These are phyloP conservation scores for Hyaloscypha hepaticicola DNA, from an alignment of 495 filamentous ascomycete species.

Conservation along the genomic window DNA sequence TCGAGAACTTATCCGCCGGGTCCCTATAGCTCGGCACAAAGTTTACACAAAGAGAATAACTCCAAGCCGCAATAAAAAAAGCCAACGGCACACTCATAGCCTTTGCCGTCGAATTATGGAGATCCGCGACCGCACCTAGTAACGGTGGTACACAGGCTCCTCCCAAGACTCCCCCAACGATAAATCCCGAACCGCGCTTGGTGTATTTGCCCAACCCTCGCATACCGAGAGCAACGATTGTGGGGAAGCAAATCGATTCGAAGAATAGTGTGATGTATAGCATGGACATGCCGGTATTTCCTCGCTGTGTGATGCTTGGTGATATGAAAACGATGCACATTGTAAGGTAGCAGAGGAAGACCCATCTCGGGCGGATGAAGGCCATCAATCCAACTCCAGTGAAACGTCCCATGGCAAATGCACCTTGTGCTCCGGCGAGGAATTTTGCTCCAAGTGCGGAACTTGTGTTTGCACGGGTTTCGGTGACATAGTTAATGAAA, in stretches of 20 bases:
- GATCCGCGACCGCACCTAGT: slow-evolving; percentile 49
- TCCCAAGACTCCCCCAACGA: slow-evolving; percentile 57
- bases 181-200: slow-evolving; percentile 56
- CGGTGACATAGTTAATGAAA: slow-evolving; percentile 60
- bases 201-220: slow-evolving; percentile 59
- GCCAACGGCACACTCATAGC: slow-evolving; percentile 58
- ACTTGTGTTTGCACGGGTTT: slow-evolving; percentile 46
- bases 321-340: slow-evolving; percentile 56
- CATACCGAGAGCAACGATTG: slow-evolving; percentile 61
- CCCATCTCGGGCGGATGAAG: slow-evolving; percentile 48
- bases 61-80: slow-evolving; percentile 57
- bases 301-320: slow-evolving; percentile 33
- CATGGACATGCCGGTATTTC: slow-evolving; percentile 51
- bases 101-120: slow-evolving; percentile 45
- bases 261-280: slow-evolving; percentile 60
- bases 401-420: slow-evolving; percentile 68
- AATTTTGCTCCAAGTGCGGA: slow-evolving; percentile 49
- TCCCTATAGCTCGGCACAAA: slow-evolving; percentile 59
- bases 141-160: slow-evolving; percentile 54
- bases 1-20: slow-evolving; percentile 58
- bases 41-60: slow-evolving; percentile 60
- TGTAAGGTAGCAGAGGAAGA: slow-evolving; percentile 50
- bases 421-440: slow-evolving; percentile 64
- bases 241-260: slow-evolving; percentile 61
- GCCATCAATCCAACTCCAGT: slow-evolving; percentile 51